Evolutionary conservation across 768 basidiomycete species (phyloP).

Genomic region (Vararia minispora): DNA sequence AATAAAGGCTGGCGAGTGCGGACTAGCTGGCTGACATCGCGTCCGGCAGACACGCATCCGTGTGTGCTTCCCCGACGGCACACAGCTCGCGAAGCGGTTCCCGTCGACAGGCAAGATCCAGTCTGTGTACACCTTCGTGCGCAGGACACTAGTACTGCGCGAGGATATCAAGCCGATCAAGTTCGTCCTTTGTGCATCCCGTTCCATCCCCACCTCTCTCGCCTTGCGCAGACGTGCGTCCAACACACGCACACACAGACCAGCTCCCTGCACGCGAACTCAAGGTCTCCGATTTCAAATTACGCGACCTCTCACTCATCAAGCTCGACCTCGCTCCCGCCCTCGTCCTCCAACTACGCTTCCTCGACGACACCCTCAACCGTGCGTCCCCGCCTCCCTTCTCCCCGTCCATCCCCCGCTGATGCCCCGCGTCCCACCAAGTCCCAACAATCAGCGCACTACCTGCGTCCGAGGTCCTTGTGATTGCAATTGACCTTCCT

Average conservation of each 20-base stretch:
- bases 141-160: constrained; percentile 48
- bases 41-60: constrained; percentile 79
- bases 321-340: constrained; percentile 74
- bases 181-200: constrained; percentile 68
- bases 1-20: no score
- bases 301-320: constrained; percentile 54
- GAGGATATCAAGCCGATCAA: constrained; percentile 72
- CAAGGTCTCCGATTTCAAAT: constrained; percentile 66
- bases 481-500: constrained; percentile 58
- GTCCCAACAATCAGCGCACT: constrained; percentile 53
- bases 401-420: background rate
- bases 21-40: no score
- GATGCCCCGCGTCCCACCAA: constrained; percentile 18
- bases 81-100: constrained; percentile 69
- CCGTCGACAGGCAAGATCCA: constrained; percentile 71
- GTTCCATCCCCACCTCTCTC: no score
- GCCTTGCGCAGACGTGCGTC: no score
- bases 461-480: constrained; percentile 41
- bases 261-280: constrained; percentile 81
- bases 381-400: constrained; percentile 28
- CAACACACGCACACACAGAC: constrained; percentile 38
- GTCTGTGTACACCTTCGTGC: constrained; percentile 78
- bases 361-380: constrained; percentile 63
- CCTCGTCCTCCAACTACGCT: constrained; percentile 65
- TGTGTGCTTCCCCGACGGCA: constrained; percentile 70